Conservation (phyloP, 164 flowering plant genomes). For the Protea cynaroides region DNA sequence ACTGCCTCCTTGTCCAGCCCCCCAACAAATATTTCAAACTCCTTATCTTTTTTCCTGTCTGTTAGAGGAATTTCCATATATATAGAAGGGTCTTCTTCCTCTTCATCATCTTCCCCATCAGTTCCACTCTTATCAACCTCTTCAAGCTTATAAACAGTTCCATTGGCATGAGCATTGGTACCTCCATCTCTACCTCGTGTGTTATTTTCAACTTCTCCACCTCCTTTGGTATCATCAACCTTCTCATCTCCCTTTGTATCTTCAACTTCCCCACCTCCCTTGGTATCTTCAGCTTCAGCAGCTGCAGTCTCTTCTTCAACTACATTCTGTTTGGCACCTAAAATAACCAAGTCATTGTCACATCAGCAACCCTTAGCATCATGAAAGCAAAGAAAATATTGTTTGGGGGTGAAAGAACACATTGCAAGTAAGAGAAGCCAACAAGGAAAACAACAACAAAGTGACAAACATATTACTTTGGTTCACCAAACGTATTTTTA, state of each 20-base stretch:
- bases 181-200: conserved; percentile 7
- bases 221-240: conserved; percentile 1
- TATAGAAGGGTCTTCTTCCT: conserved; percentile 20
- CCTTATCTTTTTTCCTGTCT: conserved; percentile 28
- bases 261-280: conserved; percentile 11
- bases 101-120: conserved; percentile 17
- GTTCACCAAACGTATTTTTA: no score
- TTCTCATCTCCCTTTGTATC: conserved; percentile 4
- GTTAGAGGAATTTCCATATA: conserved; percentile 19
- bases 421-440: not conserved
- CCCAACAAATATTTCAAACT: conserved; percentile 37
- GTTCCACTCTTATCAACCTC: conserved; percentile 10
- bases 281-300: not conserved
- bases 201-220: conserved; percentile 4
- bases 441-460: not conserved
- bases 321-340: conserved; percentile 9
- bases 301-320: not conserved
- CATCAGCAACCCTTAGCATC: not conserved
- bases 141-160: not conserved
- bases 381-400: not conserved
- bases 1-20: conserved; percentile 32
- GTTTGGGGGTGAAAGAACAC: no score
- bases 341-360: not conserved
- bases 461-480: not conserved
- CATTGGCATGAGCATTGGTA: not conserved